A percentile compares a stretch with the other conserved stretches of the same genome.
phyloP scores from a whole-genome alignment of 1,284 basidiomycete genomes.

The Phylloporus sp. region DNA sequence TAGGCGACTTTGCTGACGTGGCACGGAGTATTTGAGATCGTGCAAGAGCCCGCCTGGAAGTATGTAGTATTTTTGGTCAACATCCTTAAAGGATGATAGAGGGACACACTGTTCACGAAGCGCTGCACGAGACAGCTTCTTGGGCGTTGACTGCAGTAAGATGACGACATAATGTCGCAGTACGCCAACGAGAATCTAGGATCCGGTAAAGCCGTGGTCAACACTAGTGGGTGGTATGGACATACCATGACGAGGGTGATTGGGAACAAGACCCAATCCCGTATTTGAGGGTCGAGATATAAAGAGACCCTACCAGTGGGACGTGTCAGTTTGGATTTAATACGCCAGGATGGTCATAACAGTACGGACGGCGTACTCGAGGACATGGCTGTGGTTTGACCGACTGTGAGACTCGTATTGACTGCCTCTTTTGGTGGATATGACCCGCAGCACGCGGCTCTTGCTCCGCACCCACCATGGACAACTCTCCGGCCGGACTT shows the following conservation, averaged over 20 bases:
- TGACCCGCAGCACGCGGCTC: conserved; percentile 29
- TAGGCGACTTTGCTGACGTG: conserved; percentile 78
- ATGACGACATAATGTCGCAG: conserved; percentile 92
- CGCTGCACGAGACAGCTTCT: conserved; percentile 76
- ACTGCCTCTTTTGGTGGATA: conserved; percentile 36
- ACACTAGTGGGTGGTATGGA: conserved; percentile 15
- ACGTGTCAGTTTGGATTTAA: conserved; percentile 16
- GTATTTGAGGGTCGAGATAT: conserved; percentile 92
- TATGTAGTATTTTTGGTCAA: conserved; percentile 4
- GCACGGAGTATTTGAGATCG: conserved; percentile 85
- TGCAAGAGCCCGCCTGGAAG: conserved; percentile 76
- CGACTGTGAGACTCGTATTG: not conserved
- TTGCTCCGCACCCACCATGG: conserved; percentile 50
- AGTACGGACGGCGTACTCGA: conserved; percentile 43
- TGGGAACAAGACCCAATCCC: conserved; percentile 95
- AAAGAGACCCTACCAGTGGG: conserved; percentile 61
- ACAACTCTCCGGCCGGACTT: conserved; percentile 75
- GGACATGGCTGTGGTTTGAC: conserved; percentile 41
- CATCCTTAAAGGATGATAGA: conserved; percentile 2
- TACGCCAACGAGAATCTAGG: conserved; percentile 90
- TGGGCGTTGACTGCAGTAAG: conserved; percentile 85
- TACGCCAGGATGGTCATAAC: conserved; percentile 10
- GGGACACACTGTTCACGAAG: conserved; percentile 91
- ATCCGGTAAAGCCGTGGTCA: conserved; percentile 6
- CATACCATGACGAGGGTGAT: conserved; percentile 97